Conservation (phyloP, 2,329 filamentous ascomycete genomes). For the Byssothecium circinans region DNA sequence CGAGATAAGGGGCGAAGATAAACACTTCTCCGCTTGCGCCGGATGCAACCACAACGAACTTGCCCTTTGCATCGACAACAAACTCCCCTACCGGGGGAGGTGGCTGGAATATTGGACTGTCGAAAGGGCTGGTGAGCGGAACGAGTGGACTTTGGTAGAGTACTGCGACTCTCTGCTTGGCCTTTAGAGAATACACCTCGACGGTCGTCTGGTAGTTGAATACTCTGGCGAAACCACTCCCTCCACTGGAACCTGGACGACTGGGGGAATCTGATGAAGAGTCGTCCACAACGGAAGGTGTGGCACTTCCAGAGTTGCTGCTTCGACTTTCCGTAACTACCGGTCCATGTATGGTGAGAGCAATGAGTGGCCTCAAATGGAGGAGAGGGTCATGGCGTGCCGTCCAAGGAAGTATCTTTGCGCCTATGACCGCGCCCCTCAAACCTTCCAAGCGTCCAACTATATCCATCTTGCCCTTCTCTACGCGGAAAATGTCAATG, state of each 20-base stretch:
- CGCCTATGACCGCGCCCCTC: slow-evolving; percentile 75
- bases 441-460: slow-evolving; percentile 74
- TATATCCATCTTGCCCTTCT: slow-evolving; percentile 70
- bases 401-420: slow-evolving; percentile 78
- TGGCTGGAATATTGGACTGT: slow-evolving; percentile 66
- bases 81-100: slow-evolving; percentile 73
- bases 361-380: slow-evolving; percentile 71
- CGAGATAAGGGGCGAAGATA: slow-evolving; percentile 58
- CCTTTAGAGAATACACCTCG: slow-evolving; percentile 82
- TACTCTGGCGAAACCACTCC: slow-evolving; percentile 41
- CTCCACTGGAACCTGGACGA: slow-evolving; percentile 36
- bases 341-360: slow-evolving; percentile 78
- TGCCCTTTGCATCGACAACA: slow-evolving; percentile 70
- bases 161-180: slow-evolving; percentile 70
- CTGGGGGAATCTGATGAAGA: slow-evolving; percentile 40
- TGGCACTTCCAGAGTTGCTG: slow-evolving; percentile 36
- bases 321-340: slow-evolving; percentile 54
- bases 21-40: slow-evolving; percentile 85
- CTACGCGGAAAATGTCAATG: slow-evolving; percentile 73
- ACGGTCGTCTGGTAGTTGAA: slow-evolving; percentile 82
- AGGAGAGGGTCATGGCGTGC: slow-evolving; percentile 55
- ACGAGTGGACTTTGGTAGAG: slow-evolving; percentile 71
- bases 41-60: slow-evolving; percentile 73
- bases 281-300: slow-evolving; percentile 42
- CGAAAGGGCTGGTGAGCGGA: slow-evolving; percentile 58